Conservation (phyloP, 2,329 filamentous ascomycete species). For the Apiospora marii region DNA sequence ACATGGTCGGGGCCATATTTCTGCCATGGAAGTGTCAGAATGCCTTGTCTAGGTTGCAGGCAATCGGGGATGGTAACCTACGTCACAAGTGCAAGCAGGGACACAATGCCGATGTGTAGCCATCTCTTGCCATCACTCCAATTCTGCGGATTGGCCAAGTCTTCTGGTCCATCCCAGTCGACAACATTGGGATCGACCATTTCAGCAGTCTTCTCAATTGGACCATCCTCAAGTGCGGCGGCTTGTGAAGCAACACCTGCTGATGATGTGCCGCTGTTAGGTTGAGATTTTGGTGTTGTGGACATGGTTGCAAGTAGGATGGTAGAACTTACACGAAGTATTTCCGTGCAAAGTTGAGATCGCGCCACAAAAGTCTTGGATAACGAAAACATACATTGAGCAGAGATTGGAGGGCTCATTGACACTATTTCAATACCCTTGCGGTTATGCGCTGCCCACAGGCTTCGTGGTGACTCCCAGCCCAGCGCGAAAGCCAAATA, state of each 20-base stretch:
- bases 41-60: background rate
- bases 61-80: background rate
- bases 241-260: background rate
- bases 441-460: too few relatives aligned
- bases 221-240: background rate
- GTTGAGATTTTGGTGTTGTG: background rate
- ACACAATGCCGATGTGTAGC: background rate
- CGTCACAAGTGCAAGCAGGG: background rate
- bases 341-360: too few relatives aligned
- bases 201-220: background rate
- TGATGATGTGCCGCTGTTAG: background rate
- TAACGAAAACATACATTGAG: too few relatives aligned
- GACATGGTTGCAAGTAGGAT: background rate
- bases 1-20: conserved; percentile 18
- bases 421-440: background rate
- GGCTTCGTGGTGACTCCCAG: too few relatives aligned
- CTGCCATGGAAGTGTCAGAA: background rate
- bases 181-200: background rate
- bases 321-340: too few relatives aligned
- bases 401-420: background rate
- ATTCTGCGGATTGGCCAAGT: background rate
- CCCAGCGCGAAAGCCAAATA: background rate
- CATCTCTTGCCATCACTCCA: background rate
- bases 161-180: background rate
- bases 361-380: too few relatives aligned